A percentile compares a stretch with the other conserved stretches of the same genome.
Conservation (phyloP, 306 rosid genomes). For the Senna tora region DNA sequence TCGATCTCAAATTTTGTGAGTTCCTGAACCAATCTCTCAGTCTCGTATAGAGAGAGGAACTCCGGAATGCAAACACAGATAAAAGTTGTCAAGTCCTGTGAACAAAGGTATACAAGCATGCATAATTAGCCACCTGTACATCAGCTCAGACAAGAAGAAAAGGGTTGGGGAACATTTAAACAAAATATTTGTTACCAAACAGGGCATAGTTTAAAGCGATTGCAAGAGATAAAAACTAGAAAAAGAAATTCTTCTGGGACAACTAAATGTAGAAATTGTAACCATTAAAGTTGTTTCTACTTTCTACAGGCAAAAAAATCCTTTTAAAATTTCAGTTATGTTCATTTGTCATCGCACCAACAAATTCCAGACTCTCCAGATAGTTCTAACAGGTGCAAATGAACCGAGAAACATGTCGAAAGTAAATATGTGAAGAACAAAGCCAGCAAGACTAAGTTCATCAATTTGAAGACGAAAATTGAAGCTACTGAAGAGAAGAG, state of each 20-base stretch:
- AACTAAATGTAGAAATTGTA: not conserved
- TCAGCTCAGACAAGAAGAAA: not conserved
- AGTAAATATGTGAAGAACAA: not conserved
- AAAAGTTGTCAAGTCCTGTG: constrained; percentile 96
- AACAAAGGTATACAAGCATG: constrained; percentile 39
- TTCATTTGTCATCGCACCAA: not conserved
- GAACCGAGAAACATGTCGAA: no score
- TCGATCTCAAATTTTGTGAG: constrained; percentile 95
- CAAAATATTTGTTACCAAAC: not conserved
- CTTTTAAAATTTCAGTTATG: not conserved
- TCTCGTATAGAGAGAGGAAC: constrained; percentile 95
- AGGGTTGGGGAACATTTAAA: not conserved
- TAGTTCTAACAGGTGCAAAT: not conserved
- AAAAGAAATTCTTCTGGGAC: not conserved
- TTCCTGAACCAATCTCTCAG: constrained; percentile 98
- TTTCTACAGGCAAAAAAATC: not conserved
- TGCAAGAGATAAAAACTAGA: not conserved
- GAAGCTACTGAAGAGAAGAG: no score
- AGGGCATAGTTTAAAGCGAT: not conserved
- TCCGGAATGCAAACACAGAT: constrained; percentile 99
- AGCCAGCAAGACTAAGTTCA: not conserved
- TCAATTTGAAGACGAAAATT: not conserved
- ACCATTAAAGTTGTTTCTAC: not conserved
- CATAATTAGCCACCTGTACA: not conserved
- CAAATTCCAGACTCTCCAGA: not conserved